A percentile compares a stretch with the other conserved stretches of the same genome.
Conservation (phyloP, 192 early-diverging fungal genomes). For the Kickxella alabastrina region DNA sequence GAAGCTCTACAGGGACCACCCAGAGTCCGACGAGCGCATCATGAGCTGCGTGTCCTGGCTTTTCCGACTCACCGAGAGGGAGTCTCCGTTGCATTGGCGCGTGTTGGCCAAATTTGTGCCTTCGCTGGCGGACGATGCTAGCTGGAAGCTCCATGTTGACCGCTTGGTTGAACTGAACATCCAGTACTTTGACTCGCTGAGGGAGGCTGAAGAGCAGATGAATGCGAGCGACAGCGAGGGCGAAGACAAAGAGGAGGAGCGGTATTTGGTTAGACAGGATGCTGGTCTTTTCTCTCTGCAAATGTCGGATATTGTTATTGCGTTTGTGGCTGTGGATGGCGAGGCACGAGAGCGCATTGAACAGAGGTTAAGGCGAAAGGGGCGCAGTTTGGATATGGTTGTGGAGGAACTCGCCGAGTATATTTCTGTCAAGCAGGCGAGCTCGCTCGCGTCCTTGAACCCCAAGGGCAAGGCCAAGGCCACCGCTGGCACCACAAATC, state of each 20-base stretch:
- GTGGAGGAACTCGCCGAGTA: constrained; percentile 30
- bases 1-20: constrained; percentile 73
- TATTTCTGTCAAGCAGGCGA: constrained; percentile 9
- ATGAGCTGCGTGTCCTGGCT: constrained; percentile 80
- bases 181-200: constrained; percentile 63
- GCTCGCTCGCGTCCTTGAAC: neutral
- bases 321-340: constrained; percentile 60
- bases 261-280: constrained; percentile 66
- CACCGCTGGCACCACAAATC: constrained; percentile 2
- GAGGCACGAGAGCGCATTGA: constrained; percentile 14
- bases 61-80: constrained; percentile 60
- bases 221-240: constrained; percentile 55
- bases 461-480: neutral
- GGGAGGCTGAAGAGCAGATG: constrained; percentile 54
- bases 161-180: constrained; percentile 73
- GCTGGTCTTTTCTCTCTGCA: constrained; percentile 82
- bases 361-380: constrained; percentile 25
- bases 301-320: constrained; percentile 64
- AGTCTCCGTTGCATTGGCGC: constrained; percentile 61
- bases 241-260: constrained; percentile 61
- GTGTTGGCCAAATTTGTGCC: constrained; percentile 77
- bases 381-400: constrained; percentile 19
- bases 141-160: constrained; percentile 78
- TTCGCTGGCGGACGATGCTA: constrained; percentile 48
- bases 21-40: constrained; percentile 81